Percentiles rank a stretch among this genome's conserved stretches.
These are phyloP conservation scores for Platismatia glauca DNA, from an alignment of 495 filamentous ascomycete species.

Conservation along the genomic window DNA sequence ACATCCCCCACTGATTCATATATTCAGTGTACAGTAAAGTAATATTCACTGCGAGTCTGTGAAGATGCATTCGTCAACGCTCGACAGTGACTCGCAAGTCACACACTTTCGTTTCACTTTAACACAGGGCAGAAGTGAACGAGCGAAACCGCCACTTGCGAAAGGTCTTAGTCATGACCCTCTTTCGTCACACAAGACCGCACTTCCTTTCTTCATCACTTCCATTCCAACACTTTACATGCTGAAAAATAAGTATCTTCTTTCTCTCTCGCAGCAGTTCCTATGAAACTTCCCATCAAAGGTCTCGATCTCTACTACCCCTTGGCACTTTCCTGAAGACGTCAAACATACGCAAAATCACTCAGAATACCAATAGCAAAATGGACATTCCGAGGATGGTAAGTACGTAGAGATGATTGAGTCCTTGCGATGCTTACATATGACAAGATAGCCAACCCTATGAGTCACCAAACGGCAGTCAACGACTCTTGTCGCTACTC, in stretches of 20 bases:
- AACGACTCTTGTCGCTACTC: background rate
- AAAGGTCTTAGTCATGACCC: background rate
- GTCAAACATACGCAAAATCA: background rate
- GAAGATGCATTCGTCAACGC: no score
- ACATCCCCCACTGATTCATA: no score
- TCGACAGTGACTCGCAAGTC: no score
- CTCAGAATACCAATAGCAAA: background rate
- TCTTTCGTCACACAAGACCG: background rate
- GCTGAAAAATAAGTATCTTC: background rate
- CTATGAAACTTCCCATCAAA: background rate
- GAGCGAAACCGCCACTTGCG: background rate
- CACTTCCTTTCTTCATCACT: background rate
- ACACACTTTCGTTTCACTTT: no score
- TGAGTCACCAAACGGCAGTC: background rate
- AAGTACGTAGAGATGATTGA: background rate
- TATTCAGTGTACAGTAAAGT: no score
- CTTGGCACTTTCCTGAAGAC: background rate
- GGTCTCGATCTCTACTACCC: background rate
- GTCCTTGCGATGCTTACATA: background rate
- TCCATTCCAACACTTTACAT: background rate
- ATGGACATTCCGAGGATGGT: background rate
- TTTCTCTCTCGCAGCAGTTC: background rate
- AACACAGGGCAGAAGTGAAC: no score
- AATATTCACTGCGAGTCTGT: no score
- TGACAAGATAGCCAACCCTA: background rate